Evolutionary conservation across 768 basidiomycete species (phyloP).

Genomic region (Zangia roseola): DNA sequence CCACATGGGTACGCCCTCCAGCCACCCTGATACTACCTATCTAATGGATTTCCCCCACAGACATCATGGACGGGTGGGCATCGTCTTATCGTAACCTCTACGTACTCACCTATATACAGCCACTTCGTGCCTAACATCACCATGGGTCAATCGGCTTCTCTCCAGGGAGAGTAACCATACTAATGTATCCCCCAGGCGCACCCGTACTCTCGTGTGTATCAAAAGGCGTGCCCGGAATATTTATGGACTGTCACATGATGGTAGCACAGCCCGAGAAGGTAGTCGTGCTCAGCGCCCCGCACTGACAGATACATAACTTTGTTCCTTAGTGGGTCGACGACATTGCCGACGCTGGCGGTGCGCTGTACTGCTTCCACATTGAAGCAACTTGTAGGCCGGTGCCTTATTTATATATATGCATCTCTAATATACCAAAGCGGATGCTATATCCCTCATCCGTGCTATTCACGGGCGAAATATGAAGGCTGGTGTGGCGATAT

Average conservation of each 20-base stretch:
- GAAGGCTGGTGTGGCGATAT: slow-evolving; percentile 96
- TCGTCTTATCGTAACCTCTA: not conserved
- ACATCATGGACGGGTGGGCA: slow-evolving; percentile 94
- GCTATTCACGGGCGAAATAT: slow-evolving; percentile 81
- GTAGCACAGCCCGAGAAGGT: slow-evolving; percentile 91
- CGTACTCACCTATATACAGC: slow-evolving; percentile 39
- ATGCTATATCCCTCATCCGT: slow-evolving; percentile 74
- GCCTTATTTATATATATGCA: slow-evolving; percentile 7
- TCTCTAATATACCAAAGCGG: slow-evolving; percentile 41
- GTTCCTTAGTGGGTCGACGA: slow-evolving; percentile 86
- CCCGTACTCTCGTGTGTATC: slow-evolving; percentile 84
- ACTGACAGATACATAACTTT: not conserved
- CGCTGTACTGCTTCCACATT: slow-evolving; percentile 94
- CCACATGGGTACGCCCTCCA: slow-evolving; percentile 74
- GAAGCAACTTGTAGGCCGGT: slow-evolving; percentile 78
- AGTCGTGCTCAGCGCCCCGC: slow-evolving; percentile 1
- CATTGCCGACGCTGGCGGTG: slow-evolving; percentile 92
- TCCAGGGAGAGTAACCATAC: not conserved
- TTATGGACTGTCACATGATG: slow-evolving; percentile 99
- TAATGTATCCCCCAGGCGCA: slow-evolving; percentile 53
- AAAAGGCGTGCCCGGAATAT: slow-evolving; percentile 89
- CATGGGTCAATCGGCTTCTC: slow-evolving; percentile 62
- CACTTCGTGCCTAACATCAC: slow-evolving; percentile 99
- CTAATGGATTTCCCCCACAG: slow-evolving; percentile 40
- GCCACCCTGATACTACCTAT: slow-evolving; percentile 8